These are phyloP conservation scores for Crithidia brevicula DNA, from an alignment of 208 protist genomes.

Conservation along the genomic window DNA sequence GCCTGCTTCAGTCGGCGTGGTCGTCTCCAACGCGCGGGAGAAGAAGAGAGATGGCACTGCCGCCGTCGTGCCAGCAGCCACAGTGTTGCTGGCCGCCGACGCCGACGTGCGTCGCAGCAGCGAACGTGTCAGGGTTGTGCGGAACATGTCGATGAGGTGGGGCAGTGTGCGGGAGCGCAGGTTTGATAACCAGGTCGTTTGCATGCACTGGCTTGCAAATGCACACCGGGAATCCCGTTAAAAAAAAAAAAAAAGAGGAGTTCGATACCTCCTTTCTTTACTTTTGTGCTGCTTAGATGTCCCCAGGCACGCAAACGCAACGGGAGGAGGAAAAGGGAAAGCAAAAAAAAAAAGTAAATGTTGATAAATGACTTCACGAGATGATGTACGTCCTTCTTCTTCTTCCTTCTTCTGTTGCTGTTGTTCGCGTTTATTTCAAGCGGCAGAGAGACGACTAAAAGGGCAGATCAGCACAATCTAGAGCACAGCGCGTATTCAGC, in stretches of 20 bases:
- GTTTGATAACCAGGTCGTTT: too few relatives aligned
- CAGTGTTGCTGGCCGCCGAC: neutral
- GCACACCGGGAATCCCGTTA: too few relatives aligned
- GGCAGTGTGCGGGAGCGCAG: too few relatives aligned
- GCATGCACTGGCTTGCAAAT: too few relatives aligned
- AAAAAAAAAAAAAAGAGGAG: neutral
- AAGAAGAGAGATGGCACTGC: neutral
- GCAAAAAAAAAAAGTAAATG: neutral
- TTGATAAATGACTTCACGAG: slow-evolving; percentile 19
- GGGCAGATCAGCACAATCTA: too few relatives aligned
- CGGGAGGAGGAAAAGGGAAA: neutral
- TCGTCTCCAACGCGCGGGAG: neutral
- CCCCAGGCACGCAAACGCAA: too few relatives aligned
- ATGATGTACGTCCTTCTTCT: neutral
- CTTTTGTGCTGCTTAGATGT: too few relatives aligned
- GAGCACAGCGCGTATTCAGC: too few relatives aligned
- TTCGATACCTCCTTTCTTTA: neutral
- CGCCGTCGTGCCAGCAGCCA: neutral
- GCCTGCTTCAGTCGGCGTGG: neutral
- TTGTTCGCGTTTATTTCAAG: slow-evolving; percentile 11
- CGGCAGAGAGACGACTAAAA: too few relatives aligned
- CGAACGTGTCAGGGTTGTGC: slow-evolving; percentile 3
- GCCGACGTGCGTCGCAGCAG: slow-evolving; percentile 13
- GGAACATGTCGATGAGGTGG: neutral
- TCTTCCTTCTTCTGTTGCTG: neutral